Percentiles rank a stretch among this genome's conserved stretches.
Conservation (phyloP, 164 flowering plant genomes). For the grape (Vitis vinifera) region DNA sequence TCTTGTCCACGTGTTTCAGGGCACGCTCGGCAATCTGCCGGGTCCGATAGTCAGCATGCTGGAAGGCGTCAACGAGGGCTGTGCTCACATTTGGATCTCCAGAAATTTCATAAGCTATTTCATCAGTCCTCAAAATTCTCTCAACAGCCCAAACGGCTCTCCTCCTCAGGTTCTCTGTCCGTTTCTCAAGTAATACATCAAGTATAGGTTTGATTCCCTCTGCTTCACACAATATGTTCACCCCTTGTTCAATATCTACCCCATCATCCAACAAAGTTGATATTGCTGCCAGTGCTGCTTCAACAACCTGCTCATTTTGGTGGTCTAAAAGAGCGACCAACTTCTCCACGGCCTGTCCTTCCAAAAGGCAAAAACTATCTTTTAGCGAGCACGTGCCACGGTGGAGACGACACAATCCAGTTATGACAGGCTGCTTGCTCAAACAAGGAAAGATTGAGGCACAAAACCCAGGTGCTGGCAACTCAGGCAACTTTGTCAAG, state of each 20-base stretch:
- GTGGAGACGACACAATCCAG: conserved; percentile 72
- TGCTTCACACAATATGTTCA: conserved; percentile 51
- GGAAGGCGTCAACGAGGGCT: conserved; percentile 97
- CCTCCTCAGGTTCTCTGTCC: conserved; percentile 54
- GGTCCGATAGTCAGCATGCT: conserved; percentile 74
- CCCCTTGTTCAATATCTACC: conserved; percentile 75
- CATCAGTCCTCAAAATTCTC: conserved; percentile 53
- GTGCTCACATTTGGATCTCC: conserved; percentile 67
- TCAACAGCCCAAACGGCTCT: conserved; percentile 72
- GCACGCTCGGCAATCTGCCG: conserved; percentile 92
- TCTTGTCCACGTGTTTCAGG: conserved; percentile 79
- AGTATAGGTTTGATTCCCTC: conserved; percentile 65
- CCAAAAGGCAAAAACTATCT: conserved; percentile 80
- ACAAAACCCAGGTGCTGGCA: conserved; percentile 66
- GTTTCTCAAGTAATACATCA: conserved; percentile 50
- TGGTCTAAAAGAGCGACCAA: conserved; percentile 85
- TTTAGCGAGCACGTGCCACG: conserved; percentile 67
- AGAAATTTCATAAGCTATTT: conserved; percentile 51
- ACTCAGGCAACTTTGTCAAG: conserved; percentile 61
- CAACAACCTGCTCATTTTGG: conserved; percentile 75
- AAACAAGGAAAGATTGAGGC: conserved; percentile 69
- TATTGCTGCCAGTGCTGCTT: conserved; percentile 83
- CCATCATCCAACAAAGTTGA: conserved; percentile 84
- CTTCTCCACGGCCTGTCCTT: conserved; percentile 74
- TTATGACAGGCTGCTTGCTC: conserved; percentile 57